A percentile compares a stretch with the other conserved stretches of the same genome.
These are phyloP conservation scores for Solanum etuberosum DNA, from an alignment of 257 asterid species.

Conservation along the genomic window DNA sequence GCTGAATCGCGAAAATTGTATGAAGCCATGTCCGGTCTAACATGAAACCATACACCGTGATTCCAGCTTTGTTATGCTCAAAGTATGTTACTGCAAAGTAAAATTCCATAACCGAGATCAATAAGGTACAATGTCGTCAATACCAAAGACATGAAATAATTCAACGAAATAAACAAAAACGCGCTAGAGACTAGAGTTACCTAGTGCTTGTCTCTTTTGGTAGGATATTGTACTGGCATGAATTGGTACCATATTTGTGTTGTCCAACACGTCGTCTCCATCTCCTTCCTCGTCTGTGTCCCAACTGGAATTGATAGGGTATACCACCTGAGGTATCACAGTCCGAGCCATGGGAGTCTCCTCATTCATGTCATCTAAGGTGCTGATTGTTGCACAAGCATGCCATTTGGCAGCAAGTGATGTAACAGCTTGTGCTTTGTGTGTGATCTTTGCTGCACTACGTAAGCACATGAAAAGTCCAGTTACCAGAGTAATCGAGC, in stretches of 20 bases:
- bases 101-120: neutral
- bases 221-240: conserved; percentile 45
- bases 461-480: conserved; percentile 81
- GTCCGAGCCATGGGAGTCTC: conserved; percentile 33
- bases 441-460: conserved; percentile 92
- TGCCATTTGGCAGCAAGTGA: conserved; percentile 92
- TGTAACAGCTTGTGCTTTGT: conserved; percentile 65
- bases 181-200: conserved; percentile 20
- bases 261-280: conserved; percentile 70
- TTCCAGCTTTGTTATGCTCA: conserved; percentile 85
- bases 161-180: neutral
- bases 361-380: conserved; percentile 33
- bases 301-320: conserved; percentile 15
- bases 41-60: conserved; percentile 87
- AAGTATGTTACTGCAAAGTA: conserved; percentile 84
- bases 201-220: conserved; percentile 90
- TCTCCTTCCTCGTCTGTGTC: conserved; percentile 83
- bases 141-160: neutral
- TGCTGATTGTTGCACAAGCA: conserved; percentile 61
- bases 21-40: conserved; percentile 79
- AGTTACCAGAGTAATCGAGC: conserved; percentile 68
- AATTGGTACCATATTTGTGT: conserved; percentile 49
- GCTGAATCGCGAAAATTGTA: conserved; percentile 56
- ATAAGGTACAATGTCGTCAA: neutral
- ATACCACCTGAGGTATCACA: conserved; percentile 7